Base-by-base conservation (phyloP, 225 moss, liverwort and hornwort genomes). In the Pseudoscleropodium purum region DNA sequence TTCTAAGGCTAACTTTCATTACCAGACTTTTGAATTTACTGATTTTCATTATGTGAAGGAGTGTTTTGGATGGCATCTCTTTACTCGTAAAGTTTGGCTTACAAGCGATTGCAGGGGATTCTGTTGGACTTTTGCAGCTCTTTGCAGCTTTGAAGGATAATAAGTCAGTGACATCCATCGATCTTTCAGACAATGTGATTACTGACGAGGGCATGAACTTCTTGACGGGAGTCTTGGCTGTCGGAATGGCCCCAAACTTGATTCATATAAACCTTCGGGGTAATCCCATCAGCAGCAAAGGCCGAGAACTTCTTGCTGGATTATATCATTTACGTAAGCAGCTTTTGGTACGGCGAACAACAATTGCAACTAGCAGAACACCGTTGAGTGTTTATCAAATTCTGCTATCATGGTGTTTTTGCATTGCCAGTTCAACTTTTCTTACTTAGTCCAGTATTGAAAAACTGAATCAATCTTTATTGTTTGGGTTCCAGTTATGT, bases 251-350 rank as follows among this genome's bases (percentile, higher is more conserved):
- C 43, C 98, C 98, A n/a, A 96, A 98, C 91, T 87, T 98, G 75
- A 94, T 98, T 76, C 95, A 96, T 90, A 91, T 98, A 75, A 95
- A 98, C 84, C 94, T 98, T 43, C 92, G 93, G 68, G 93, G 92
- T 52, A 98, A 98, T 90, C 98, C 98, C 31, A 96, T 98, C 61
- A 95, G 96, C 85, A 91, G 88, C 84, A 95, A 92, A 91, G 96
- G 96, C 85, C 93, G 95, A 87, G 96, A 96, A 84, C 87, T 94
- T 78, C 93, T 98, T 82, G 91, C 82, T 90, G 94, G 91, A 56
- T 88, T 98, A 83, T 95, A 94, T 88, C 95, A 96, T 90, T 93
- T 98, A 84, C 98, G 98, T 60, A 95, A 95, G 91, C 98, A 98
- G 89, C 95, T 96, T 91, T 95, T 96, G 97, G 97, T 98, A 89